These are phyloP conservation scores for Fusarium chuoi DNA, from an alignment of 2,329 filamentous ascomycete genomes.

Conservation along the genomic window DNA sequence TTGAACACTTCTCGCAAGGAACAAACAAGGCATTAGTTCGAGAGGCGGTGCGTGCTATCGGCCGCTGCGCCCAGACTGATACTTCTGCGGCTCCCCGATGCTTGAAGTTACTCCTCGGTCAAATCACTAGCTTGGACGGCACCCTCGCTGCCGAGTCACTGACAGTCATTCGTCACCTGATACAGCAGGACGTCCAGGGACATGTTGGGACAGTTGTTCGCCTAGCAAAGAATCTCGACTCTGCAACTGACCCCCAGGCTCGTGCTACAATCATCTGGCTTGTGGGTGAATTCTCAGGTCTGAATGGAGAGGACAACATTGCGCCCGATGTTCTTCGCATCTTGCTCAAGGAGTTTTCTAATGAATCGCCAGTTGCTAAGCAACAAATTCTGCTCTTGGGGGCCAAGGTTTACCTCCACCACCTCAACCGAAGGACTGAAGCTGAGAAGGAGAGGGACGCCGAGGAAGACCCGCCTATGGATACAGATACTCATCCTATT, in stretches of 20 bases:
- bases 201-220: conserved; percentile 89
- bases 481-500: conserved; percentile 69
- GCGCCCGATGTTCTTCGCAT: conserved; percentile 93
- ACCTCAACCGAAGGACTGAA: conserved; percentile 74
- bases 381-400: conserved; percentile 91
- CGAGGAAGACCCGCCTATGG: conserved; percentile 47
- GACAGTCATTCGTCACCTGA: conserved; percentile 94
- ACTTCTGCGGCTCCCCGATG: conserved; percentile 78
- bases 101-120: conserved; percentile 81
- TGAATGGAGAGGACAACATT: conserved; percentile 85
- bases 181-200: conserved; percentile 85
- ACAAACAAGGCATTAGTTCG: conserved; percentile 80
- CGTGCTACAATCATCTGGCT: conserved; percentile 97
- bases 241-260: conserved; percentile 85
- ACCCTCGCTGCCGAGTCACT: conserved; percentile 91
- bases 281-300: conserved; percentile 89
- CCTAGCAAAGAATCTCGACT: conserved; percentile 90
- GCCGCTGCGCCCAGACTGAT: conserved; percentile 88
- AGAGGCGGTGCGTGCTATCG: conserved; percentile 92
- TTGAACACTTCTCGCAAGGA: conserved; percentile 89
- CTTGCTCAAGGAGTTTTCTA: conserved; percentile 83
- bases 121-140: conserved; percentile 89
- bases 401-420: conserved; percentile 95
- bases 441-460: conserved; percentile 49
- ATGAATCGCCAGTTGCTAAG: conserved; percentile 87